phyloP scores from a whole-genome alignment of 768 basidiomycete genomes.

The Trametes cinnabarina region DNA sequence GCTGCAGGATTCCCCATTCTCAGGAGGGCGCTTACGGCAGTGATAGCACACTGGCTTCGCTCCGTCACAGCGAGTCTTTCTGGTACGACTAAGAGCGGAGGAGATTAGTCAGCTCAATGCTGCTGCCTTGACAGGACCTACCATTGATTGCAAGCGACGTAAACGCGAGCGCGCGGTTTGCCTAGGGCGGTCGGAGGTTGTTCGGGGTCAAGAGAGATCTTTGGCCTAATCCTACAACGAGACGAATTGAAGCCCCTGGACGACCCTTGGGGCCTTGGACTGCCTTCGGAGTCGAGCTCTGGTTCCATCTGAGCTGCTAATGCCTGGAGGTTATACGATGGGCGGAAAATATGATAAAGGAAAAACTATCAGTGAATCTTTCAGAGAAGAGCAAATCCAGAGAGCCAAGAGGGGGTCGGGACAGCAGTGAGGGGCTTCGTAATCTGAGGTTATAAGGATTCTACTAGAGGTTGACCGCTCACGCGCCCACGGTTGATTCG shows the following conservation, averaged over 20 bases:
- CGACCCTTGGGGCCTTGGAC: background rate
- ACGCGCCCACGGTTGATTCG: too few relatives aligned
- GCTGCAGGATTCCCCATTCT: constrained; percentile 3
- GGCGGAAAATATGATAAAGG: too few relatives aligned
- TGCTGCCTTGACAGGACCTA: constrained; percentile 29
- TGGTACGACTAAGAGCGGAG: background rate
- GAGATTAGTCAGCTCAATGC: constrained; percentile 37
- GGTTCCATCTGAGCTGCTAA: too few relatives aligned
- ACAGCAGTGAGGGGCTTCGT: too few relatives aligned
- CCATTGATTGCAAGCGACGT: constrained; percentile 81
- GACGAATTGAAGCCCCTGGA: background rate
- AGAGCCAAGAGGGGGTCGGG: too few relatives aligned
- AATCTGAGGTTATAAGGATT: too few relatives aligned
- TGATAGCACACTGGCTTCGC: constrained; percentile 14
- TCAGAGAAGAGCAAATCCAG: too few relatives aligned
- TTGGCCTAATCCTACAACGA: constrained; percentile 28
- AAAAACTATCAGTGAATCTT: too few relatives aligned
- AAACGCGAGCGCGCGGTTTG: constrained; percentile 71
- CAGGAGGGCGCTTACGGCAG: constrained; percentile 13
- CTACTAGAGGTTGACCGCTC: too few relatives aligned
- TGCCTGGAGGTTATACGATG: too few relatives aligned
- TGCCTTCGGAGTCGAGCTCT: too few relatives aligned
- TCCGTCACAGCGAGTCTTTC: constrained; percentile 15
- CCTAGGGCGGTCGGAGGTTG: constrained; percentile 81
- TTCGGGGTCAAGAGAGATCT: constrained; percentile 65